Evolutionary conservation across 2,329 filamentous ascomycete species (phyloP), one percentile per base, ranked within the genome.

Genomic region (Canariomyces notabilis): DNA sequence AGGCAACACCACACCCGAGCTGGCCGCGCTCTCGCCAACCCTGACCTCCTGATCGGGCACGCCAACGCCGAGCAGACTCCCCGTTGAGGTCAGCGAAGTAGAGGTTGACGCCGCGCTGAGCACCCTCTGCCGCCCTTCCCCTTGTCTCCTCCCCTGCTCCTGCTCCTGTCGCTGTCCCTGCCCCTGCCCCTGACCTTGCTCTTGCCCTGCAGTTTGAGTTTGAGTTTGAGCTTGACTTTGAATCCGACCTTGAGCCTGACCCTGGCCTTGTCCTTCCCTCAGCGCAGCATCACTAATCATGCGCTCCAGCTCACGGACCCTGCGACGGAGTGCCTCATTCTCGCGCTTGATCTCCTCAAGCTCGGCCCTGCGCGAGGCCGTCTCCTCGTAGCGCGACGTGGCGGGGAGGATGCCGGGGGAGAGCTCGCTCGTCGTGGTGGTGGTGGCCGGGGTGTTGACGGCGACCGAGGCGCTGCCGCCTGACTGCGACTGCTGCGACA

Each of bases 11-110:
- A 69, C 45, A 1, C 68, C 67, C 0, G 67, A 64, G 55, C 75
- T 80, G 1, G 77, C 75, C 1, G 79, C 79, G 51, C 79, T 82
- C 66, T 83, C 79, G 2, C 79, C 79, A 21, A 83, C 77, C 42
- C 71, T 70, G 35, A 83, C 63, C 58, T 80, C 78, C 37, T 81
- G 77, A 35, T 82, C 79, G 0, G 77, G 72, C 3, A 80, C 77
- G 2, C 77, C 77, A 0, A 79, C 70, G 5, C 65, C 75, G 2
- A 74, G 61, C 47, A 68, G 61, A 46, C 63, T 72, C 15, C 29
- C 52, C n/a, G n/a, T n/a, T n/a, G n/a, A n/a, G n/a, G n/a, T n/a
- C n/a, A n/a, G n/a, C n/a, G n/a, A n/a, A 18, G 45, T 26, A 7
- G 72, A 64, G 46, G 76, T 80, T 2, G 74, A 69, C 0, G 71